Evolutionary conservation across 2,329 filamentous ascomycete genomes (phyloP), one percentile per base, ranked within the genome.

Genomic region (Penicillium expansum): DNA sequence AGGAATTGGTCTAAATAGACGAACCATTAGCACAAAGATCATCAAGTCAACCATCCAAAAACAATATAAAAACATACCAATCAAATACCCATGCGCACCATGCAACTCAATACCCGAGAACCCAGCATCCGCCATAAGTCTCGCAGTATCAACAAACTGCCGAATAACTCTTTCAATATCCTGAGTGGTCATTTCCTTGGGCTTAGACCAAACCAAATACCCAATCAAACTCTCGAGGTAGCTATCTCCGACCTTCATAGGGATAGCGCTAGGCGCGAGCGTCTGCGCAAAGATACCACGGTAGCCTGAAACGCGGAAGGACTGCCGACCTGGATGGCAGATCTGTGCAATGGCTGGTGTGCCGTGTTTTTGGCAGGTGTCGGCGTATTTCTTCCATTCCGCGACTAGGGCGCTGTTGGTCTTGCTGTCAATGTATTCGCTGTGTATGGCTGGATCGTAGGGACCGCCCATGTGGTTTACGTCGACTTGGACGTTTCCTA

Each of bases 101-200:
- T 85, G 82, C 18, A 85, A 58, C 61, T 84, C 75, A 9, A 82
- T 67, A 0, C 82, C 83, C n/a, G 77, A 76, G 56, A 83, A 84
- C 0, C 82, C 82, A 24, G 75, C 73, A 56, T 81, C 76, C 2
- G 74, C 73, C 55, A 76, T 75, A 4, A 86, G 64, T 6, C 77
- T 74, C 1, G 86, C 85, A 0, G 77, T 79, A 24, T 76, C 70
- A 0, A 80, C 80, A 58, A 87, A 88, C 43, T 80, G 76, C 7
- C 68, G 64, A 9, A 85, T 76, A 0, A 83, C 80, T 0, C 76
- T 71, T 18, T 80, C 73, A 42, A 88, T 85, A 38, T 88, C 85
- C 0, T 69, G 67, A 0, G 69, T 29, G 0, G 76, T 81, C 82
- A 88, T 84, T 50, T 79, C 85, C 43, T 79, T 77, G 0, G 86